Evolutionary conservation across 208 protist genomes (phyloP).

Genomic region (Herpetomonas samuelpessoai): DNA sequence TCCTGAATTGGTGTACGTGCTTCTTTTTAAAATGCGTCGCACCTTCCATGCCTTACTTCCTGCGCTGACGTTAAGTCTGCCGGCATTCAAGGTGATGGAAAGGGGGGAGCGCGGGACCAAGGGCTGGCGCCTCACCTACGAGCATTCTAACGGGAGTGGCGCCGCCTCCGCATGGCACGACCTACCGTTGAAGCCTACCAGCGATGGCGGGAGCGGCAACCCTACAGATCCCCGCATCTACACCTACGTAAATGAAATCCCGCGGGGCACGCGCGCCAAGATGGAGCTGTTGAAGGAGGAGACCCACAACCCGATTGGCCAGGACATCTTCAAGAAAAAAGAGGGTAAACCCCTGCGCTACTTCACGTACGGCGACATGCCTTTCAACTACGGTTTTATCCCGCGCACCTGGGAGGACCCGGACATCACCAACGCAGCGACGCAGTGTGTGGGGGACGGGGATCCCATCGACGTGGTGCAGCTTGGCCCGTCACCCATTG

Average conservation of each 20-base stretch:
- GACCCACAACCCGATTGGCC: conserved; percentile 89
- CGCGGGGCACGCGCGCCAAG: conserved; percentile 87
- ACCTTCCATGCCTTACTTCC: neutral
- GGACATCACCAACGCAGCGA: conserved; percentile 30
- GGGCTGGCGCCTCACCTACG: conserved; percentile 62
- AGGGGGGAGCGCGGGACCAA: conserved; percentile 29
- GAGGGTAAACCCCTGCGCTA: conserved; percentile 65
- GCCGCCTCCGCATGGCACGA: conserved; percentile 72
- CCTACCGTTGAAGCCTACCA: conserved; percentile 32
- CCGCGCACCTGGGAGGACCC: conserved; percentile 94
- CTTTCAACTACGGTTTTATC: conserved; percentile 95
- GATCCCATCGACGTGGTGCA: conserved; percentile 92
- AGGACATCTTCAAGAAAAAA: conserved; percentile 77
- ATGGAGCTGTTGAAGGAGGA: conserved; percentile 91
- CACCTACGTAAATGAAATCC: conserved; percentile 87
- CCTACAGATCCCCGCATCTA: conserved; percentile 46
- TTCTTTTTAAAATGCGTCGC: conserved; percentile 10
- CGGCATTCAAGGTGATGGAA: conserved; percentile 13
- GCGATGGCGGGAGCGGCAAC: neutral
- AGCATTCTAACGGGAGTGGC: conserved; percentile 1
- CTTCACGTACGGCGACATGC: conserved; percentile 83
- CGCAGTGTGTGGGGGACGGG: conserved; percentile 74
- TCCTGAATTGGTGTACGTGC: too few relatives aligned
- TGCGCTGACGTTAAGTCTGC: conserved; percentile 10
- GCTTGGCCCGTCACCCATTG: conserved; percentile 31